Percentiles rank a stretch among this genome's conserved stretches.
phyloP scores from a whole-genome alignment of 306 rosid species.

The Lagenaria siceraria region DNA sequence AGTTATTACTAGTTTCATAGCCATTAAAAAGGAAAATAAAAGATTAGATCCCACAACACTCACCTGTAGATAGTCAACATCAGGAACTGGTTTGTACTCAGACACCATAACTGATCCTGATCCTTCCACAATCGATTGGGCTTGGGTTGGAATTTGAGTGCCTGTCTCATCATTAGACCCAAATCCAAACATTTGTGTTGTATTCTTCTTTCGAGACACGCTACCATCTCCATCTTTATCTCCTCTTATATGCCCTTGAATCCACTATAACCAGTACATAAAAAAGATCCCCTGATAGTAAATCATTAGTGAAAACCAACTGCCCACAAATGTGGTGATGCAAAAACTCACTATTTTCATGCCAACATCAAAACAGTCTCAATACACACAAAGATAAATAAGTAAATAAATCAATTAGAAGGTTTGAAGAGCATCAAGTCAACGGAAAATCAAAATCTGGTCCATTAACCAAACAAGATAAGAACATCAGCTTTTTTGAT shows the following conservation, averaged over 20 bases:
- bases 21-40: background rate
- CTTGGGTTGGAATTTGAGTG: conserved; percentile 71
- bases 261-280: conserved; percentile 73
- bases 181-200: conserved; percentile 42
- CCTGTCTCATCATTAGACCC: conserved; percentile 64
- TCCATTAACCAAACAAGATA: background rate
- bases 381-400: background rate
- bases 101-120: conserved; percentile 44
- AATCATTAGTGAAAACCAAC: conserved; percentile 82
- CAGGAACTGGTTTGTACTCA: conserved; percentile 62
- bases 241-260: conserved; percentile 40
- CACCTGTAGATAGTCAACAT: conserved; percentile 95
- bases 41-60: background rate
- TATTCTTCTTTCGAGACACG: conserved; percentile 20
- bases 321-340: conserved; percentile 38
- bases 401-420: background rate
- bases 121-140: conserved; percentile 72
- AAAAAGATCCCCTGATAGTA: conserved; percentile 76
- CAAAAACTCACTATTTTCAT: conserved; percentile 5
- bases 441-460: background rate
- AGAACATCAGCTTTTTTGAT: background rate
- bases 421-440: background rate
- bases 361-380: background rate
- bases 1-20: background rate
- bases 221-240: conserved; percentile 21